phyloP scores from a whole-genome alignment of 2,329 filamentous ascomycete genomes.

The Fusarium miscanthi region DNA sequence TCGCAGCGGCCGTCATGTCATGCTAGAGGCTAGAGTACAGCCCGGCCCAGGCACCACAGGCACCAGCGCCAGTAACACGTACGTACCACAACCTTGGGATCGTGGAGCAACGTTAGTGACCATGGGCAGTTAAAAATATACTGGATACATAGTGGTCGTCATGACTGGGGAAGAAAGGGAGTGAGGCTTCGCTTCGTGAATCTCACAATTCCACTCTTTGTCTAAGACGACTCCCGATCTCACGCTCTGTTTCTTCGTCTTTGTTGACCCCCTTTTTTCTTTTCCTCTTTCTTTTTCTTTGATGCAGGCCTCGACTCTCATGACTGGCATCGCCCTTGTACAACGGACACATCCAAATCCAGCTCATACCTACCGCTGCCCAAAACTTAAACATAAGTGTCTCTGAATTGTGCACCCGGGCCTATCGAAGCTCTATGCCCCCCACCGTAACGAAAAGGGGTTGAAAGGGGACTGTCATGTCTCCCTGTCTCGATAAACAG shows the following conservation, averaged over 20 bases:
- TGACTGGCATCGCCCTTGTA: constrained; percentile 38
- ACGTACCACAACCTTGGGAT: constrained; percentile 37
- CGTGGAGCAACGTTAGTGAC: constrained; percentile 14
- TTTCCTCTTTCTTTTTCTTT: constrained; percentile 1
- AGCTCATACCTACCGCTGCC: constrained; percentile 32
- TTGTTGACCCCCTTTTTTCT: constrained; percentile 9
- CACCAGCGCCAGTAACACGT: constrained; percentile 26
- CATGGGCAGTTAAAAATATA: constrained; percentile 26
- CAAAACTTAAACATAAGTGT: constrained; percentile 19
- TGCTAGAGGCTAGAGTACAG: constrained; percentile 14
- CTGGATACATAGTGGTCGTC: not conserved
- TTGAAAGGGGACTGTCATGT: constrained; percentile 16
- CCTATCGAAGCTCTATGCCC: constrained; percentile 24
- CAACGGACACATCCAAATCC: constrained; percentile 5
- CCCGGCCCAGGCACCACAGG: constrained; percentile 16
- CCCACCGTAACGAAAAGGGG: constrained; percentile 19
- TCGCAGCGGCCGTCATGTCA: constrained; percentile 33
- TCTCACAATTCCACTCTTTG: constrained; percentile 31
- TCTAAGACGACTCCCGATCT: constrained; percentile 17
- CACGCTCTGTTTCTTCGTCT: constrained; percentile 13
- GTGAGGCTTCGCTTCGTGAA: constrained; percentile 26
- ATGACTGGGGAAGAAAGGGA: constrained; percentile 4
- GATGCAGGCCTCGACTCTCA: constrained; percentile 16
- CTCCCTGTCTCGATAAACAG: constrained; percentile 11
- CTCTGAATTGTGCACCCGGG: constrained; percentile 12